Evolutionary conservation across 2,329 filamentous ascomycete genomes (phyloP).

Genomic region (Purpureocillium lavendulum): DNA sequence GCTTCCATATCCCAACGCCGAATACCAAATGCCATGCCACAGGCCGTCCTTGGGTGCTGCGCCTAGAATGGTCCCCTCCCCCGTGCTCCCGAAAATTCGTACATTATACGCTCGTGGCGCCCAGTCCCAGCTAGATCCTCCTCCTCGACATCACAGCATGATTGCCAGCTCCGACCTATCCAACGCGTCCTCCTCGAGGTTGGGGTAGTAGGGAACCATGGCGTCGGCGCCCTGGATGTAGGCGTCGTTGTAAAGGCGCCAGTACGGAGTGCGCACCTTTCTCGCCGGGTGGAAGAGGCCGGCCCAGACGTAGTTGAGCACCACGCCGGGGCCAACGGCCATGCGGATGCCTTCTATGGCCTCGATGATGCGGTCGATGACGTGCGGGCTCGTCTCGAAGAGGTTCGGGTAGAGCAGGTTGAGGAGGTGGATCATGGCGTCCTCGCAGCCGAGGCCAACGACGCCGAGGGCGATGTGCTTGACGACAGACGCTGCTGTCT

Average conservation of each 20-base stretch:
- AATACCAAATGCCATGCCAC: too few species aligned
- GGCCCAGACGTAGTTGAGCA: conserved; percentile 98
- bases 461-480: conserved; percentile 97
- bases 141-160: conserved; percentile 51
- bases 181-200: conserved; percentile 70
- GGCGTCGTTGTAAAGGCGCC: conserved; percentile 93
- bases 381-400: conserved; percentile 95
- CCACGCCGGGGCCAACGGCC: conserved; percentile 82
- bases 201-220: conserved; percentile 94
- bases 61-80: too few species aligned
- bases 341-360: conserved; percentile 94
- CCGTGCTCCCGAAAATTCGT: too few species aligned
- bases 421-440: conserved; percentile 95
- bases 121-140: too few species aligned
- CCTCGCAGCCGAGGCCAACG: conserved; percentile 94
- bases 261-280: conserved; percentile 91
- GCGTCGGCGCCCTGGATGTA: conserved; percentile 91
- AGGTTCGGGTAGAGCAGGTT: conserved; percentile 95
- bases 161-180: conserved; percentile 76
- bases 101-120: too few species aligned
- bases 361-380: conserved; percentile 96
- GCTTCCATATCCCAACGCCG: too few species aligned
- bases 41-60: too few species aligned
- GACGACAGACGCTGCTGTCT: conserved; percentile 92
- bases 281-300: conserved; percentile 94